Base-by-base conservation (phyloP, 768 basidiomycete genomes). In the Lactifluus volemus region DNA sequence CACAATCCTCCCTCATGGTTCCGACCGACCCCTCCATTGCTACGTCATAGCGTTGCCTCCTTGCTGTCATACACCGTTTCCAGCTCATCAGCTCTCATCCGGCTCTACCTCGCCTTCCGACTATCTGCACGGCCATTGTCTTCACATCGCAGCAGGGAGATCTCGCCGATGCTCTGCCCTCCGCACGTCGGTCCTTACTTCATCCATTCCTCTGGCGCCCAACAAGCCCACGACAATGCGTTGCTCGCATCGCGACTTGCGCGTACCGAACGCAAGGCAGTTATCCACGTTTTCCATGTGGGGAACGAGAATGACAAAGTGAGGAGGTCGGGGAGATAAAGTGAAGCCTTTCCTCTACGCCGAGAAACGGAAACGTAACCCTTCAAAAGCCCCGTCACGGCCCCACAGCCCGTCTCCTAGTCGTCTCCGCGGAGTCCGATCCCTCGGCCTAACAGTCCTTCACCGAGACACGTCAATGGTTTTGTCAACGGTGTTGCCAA, bases 181-280 rank as follows among this genome's bases (percentile, higher is more conserved):
- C 59, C 85, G 86, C 41, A 83, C 87, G n/a, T 79, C 84, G n/a
- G 82, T 91, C 89, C 89, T 32, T 90, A 85, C 74, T 86, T 93
- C 69, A 67, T 98, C 52, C 78, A 95, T 68, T 95, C 92, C 7
- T 79, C 82, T 39, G 84, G 81, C 1, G 71, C 83, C 4, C 88
- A 92, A 70, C 81, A 93, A 69, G 91, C 93, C 4, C 89, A 96
- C 67, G 91, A 95, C 69, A 86, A 98, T 71, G 89, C 92, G 19
- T 75, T 98, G 38, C 80, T 98, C 14, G 92, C 92, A 15, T 85
- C 90, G 52, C 83, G 86, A 44, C 74, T 98, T 53, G 91, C 96
- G 0, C 79, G 79, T 38, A 71, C 78, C 10, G 83, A 88, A 67
- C 77, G 78, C 58, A 87, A 83, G 66, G 85, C 86, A 4, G 90